These are phyloP conservation scores for Leccinum truebloodii DNA, from an alignment of 768 basidiomycete genomes.

Conservation along the genomic window DNA sequence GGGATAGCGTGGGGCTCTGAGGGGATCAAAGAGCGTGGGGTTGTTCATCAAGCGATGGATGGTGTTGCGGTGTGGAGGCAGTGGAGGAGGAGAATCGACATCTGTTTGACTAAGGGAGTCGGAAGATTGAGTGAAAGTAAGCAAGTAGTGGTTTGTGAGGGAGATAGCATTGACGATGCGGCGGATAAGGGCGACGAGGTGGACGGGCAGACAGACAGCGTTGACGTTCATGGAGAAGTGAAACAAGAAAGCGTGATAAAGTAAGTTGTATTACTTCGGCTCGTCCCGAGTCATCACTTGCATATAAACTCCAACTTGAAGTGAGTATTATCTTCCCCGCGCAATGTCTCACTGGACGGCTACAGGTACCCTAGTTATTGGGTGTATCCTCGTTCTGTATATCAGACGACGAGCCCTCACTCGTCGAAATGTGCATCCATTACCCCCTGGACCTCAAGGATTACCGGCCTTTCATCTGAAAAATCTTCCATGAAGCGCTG, in stretches of 20 bases:
- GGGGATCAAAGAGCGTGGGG: constrained; percentile 76
- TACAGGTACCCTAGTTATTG: not conserved
- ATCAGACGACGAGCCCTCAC: not conserved
- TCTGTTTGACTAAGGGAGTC: not conserved
- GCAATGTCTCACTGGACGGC: not conserved
- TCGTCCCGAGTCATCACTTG: too few species aligned
- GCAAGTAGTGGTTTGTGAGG: constrained; percentile 52
- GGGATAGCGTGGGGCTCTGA: constrained; percentile 80
- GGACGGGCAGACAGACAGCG: constrained; percentile 50
- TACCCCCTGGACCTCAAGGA: constrained; percentile 28
- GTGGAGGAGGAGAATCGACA: constrained; percentile 17
- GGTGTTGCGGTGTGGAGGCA: constrained; percentile 38
- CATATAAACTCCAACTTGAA: not conserved
- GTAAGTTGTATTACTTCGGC: too few species aligned
- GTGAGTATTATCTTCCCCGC: not conserved
- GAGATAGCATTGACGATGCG: constrained; percentile 70
- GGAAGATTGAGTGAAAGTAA: not conserved
- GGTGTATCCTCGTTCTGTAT: not conserved
- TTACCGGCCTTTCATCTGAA: too few species aligned
- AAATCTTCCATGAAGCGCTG: not conserved
- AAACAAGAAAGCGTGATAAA: too few species aligned
- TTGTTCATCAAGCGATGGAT: constrained; percentile 74
- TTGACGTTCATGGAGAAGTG: constrained; percentile 35
- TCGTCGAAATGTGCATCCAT: not conserved
- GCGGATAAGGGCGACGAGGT: constrained; percentile 60